Evolutionary conservation across 176 grass and related monocot species (phyloP).

Genomic region (Saccharum officinarum): DNA sequence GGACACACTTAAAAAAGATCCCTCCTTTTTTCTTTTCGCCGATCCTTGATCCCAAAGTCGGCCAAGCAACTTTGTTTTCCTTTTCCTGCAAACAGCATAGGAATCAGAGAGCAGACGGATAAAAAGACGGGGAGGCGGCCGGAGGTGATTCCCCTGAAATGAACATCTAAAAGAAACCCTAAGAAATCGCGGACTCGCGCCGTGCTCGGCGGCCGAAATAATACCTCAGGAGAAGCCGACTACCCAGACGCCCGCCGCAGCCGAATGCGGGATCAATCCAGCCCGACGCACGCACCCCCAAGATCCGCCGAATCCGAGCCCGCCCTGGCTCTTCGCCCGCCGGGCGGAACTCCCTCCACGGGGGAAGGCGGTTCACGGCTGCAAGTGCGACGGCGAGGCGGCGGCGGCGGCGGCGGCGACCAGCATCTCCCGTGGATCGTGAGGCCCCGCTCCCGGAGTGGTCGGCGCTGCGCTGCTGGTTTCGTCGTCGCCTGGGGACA

Average conservation of each 20-base stretch:
- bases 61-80: constrained; percentile 3
- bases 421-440: neutral
- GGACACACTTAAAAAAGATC: neutral
- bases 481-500: neutral
- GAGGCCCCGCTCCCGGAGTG: neutral
- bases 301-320: constrained; percentile 26
- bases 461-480: neutral
- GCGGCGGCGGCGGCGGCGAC: neutral
- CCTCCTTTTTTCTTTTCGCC: neutral
- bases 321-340: neutral
- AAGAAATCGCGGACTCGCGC: neutral
- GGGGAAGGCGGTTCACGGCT: neutral
- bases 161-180: neutral
- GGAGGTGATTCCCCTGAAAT: neutral
- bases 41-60: constrained; percentile 14
- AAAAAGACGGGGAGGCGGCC: neutral
- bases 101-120: neutral
- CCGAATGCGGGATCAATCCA: neutral
- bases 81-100: constrained; percentile 30
- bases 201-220: neutral
- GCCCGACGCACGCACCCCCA: neutral
- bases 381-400: neutral
- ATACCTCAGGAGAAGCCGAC: constrained; percentile 7
- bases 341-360: neutral
- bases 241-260: neutral